Percentiles rank a stretch among this genome's conserved stretches.
Conservation (phyloP, 2,329 filamentous ascomycete genomes). For the Neopestalotiopsis rosae region DNA sequence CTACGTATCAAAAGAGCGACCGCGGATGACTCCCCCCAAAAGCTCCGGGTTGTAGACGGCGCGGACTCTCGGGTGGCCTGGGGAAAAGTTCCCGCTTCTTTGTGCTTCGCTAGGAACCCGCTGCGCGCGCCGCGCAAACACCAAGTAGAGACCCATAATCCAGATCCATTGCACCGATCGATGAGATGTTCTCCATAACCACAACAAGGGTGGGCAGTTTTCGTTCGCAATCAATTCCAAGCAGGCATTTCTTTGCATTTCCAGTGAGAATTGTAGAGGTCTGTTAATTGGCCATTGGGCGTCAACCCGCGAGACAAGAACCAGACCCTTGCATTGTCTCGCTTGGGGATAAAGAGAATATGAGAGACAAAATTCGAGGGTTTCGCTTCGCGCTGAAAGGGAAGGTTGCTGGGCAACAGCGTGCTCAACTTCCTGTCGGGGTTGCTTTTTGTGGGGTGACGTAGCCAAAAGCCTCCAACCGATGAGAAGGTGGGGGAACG, state of each 20-base stretch:
- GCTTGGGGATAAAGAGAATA: neutral
- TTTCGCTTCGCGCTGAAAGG: neutral
- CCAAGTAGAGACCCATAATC: neutral
- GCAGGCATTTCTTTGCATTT: no score
- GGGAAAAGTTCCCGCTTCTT: neutral
- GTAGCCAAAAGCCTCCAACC: neutral
- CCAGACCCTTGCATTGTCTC: neutral
- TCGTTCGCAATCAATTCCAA: neutral
- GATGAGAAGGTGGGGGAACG: neutral
- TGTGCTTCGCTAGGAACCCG: neutral
- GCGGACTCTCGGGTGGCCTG: neutral
- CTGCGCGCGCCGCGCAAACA: neutral
- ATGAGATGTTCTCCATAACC: neutral
- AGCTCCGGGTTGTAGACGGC: neutral
- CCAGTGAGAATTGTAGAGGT: neutral
- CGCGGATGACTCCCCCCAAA: neutral
- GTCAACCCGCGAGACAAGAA: neutral
- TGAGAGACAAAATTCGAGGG: neutral
- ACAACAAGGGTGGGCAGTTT: neutral
- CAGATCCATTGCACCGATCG: neutral
- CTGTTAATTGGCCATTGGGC: neutral
- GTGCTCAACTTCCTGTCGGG: neutral
- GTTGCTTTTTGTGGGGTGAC: neutral
- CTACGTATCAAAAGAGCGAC: neutral
- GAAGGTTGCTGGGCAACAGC: neutral